Conservation (phyloP, 441 rosid genomes). For the Populus hybrid region DNA sequence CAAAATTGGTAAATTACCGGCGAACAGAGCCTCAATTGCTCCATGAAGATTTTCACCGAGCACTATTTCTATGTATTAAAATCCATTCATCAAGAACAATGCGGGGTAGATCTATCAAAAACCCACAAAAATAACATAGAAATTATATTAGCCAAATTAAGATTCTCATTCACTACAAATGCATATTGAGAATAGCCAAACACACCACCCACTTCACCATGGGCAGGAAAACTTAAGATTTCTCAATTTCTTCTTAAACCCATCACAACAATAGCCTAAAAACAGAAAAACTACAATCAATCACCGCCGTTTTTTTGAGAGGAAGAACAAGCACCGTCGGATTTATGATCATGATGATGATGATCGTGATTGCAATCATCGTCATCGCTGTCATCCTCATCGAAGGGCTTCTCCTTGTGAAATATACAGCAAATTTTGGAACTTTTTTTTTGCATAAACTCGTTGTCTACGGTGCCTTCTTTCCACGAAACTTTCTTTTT, state of each 20-base stretch:
- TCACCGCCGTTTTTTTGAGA: conserved; percentile 9
- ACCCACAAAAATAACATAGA: not conserved
- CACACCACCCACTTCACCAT: not conserved
- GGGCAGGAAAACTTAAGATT: not conserved
- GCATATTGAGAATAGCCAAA: not conserved
- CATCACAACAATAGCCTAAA: not conserved
- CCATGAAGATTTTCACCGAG: not conserved
- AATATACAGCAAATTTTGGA: conserved; percentile 96
- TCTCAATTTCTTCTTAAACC: not conserved
- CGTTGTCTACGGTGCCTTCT: conserved; percentile 90
- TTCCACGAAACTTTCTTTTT: conserved; percentile 95
- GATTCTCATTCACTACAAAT: not conserved
- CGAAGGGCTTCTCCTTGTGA: conserved; percentile 86
- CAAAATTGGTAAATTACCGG: not conserved
- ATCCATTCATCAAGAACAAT: not conserved
- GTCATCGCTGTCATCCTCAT: conserved; percentile 80
- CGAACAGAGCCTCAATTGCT: not conserved
- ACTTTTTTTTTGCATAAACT: conserved; percentile 92
- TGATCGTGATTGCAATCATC: conserved; percentile 37
- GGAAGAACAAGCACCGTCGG: conserved; percentile 31
- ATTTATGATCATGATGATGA: conserved; percentile 27
- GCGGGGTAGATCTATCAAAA: not conserved
- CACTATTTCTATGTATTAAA: not conserved
- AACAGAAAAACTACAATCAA: not conserved
- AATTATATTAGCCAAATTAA: not conserved